phyloP scores from a whole-genome alignment of 768 basidiomycete species.

The Boletellus sp. region DNA sequence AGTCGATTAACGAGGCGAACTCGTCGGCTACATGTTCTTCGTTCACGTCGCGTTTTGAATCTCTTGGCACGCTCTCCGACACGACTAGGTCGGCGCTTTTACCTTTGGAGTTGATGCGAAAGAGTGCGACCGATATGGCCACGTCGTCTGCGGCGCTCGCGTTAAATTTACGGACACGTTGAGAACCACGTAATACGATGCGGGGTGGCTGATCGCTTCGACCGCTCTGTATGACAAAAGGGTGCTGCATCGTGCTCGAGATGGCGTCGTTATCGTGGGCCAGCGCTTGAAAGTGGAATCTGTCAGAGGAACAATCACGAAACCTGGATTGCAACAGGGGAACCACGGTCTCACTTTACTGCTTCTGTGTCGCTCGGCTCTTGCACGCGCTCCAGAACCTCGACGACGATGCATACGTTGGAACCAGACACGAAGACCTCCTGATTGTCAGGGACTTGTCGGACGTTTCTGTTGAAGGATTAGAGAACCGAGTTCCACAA shows the following conservation, averaged over 20 bases:
- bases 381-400: slow-evolving; percentile 75
- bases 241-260: slow-evolving; percentile 41
- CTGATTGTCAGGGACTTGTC: slow-evolving; percentile 92
- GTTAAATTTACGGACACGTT: slow-evolving; percentile 78
- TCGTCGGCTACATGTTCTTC: slow-evolving; percentile 35
- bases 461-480: slow-evolving; percentile 44
- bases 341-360: slow-evolving; percentile 50
- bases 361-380: slow-evolving; percentile 55
- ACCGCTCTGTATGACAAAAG: slow-evolving; percentile 40
- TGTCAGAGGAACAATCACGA: slow-evolving; percentile 31
- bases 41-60: slow-evolving; percentile 25
- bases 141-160: slow-evolving; percentile 58
- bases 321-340: slow-evolving; percentile 1
- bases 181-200: slow-evolving; percentile 63
- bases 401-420: slow-evolving; percentile 73
- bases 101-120: slow-evolving; percentile 51
- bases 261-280: slow-evolving; percentile 86
- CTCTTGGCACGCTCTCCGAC: slow-evolving; percentile 77
- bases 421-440: slow-evolving; percentile 83
- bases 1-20: slow-evolving; percentile 52
- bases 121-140: slow-evolving; percentile 75
- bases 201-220: slow-evolving; percentile 49
- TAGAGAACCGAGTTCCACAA: neutral
- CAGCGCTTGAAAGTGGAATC: slow-evolving; percentile 87
- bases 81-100: slow-evolving; percentile 80